Base-by-base conservation (phyloP, 208 protist species). In the Crithidia acanthocephali region DNA sequence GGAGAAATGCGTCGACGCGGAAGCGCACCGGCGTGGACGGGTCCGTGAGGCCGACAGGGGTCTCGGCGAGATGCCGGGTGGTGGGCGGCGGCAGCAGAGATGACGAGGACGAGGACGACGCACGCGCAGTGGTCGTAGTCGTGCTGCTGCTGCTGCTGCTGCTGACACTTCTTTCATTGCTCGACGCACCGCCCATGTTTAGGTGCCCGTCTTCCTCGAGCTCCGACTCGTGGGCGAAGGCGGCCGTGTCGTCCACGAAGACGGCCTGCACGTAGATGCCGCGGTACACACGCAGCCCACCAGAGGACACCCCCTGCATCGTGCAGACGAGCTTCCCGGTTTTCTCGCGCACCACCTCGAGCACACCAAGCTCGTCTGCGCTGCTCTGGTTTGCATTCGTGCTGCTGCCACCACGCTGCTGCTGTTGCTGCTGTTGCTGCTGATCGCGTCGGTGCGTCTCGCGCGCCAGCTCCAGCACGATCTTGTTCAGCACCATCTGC, bases 401-500 rank as follows among this genome's bases (percentile, higher is more conserved):
- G 16, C 25, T 5, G 28, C 45, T 53, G 18, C 44, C 42, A 22
- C 50, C 1, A 7, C 50, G 18, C 44, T 6, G 6, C 48, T 13
- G 37, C 45, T 42, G 44, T 51, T 32, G 2, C n/a, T 45, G 20
- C 13, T 28, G 7, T 30, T 23, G 22, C 48, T 20, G 40, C 22
- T 63, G 40, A 5, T 47, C 16, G 35, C 47, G 60, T 8, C 40
- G 33, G 47, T 64, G 60, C 13, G 52, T 64, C 56, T 56, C 51
- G 25, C 80, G 61, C 22, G 84, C 55, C 10, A 75, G 33, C 74
- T 83, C 88, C 3, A 77, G 30, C 11, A 92, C 70, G 60, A 96
- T 90, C 51, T 89, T 88, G 66, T 94, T 96, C 28, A 90, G 52
- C 25, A 94, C 51, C 67, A 84, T 74, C 74, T 96, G 88, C 16